phyloP scores from a whole-genome alignment of 1,139 yeast genomes.

The Maudiozyma humilis region DNA sequence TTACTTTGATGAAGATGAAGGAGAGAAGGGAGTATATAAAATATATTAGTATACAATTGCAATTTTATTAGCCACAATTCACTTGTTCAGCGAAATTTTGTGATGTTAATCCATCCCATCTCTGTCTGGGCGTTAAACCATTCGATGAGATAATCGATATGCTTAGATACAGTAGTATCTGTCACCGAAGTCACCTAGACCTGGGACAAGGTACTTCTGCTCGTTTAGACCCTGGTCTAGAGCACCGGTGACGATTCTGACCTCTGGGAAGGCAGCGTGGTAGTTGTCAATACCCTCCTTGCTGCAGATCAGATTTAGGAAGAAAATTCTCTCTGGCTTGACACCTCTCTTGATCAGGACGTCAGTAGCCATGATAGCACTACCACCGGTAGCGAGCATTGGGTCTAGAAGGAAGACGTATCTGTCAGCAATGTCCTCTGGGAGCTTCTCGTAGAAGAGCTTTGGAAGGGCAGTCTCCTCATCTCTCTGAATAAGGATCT shows the following conservation, averaged over 20 bases:
- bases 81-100: background rate
- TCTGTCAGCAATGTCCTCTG: constrained; percentile 80
- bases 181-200: constrained; percentile 96
- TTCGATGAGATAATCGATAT: constrained; percentile 34
- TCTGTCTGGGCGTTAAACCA: background rate
- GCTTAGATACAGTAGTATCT: constrained; percentile 79
- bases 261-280: constrained; percentile 68
- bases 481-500: constrained; percentile 91
- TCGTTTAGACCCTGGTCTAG: constrained; percentile 81
- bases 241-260: constrained; percentile 88
- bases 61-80: background rate
- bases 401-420: constrained; percentile 90
- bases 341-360: constrained; percentile 83
- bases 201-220: constrained; percentile 80
- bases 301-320: constrained; percentile 82
- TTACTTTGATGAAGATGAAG: background rate
- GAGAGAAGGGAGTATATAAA: background rate
- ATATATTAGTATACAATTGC: background rate
- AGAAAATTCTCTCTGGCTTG: constrained; percentile 74
- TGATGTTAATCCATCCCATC: background rate
- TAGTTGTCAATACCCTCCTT: constrained; percentile 87
- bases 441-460: constrained; percentile 83
- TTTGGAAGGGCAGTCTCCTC: constrained; percentile 83
- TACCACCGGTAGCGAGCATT: constrained; percentile 97
- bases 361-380: constrained; percentile 94